phyloP scores from a whole-genome alignment of 2,329 filamentous ascomycete species.

The Neoscytalidium dimidiatum region DNA sequence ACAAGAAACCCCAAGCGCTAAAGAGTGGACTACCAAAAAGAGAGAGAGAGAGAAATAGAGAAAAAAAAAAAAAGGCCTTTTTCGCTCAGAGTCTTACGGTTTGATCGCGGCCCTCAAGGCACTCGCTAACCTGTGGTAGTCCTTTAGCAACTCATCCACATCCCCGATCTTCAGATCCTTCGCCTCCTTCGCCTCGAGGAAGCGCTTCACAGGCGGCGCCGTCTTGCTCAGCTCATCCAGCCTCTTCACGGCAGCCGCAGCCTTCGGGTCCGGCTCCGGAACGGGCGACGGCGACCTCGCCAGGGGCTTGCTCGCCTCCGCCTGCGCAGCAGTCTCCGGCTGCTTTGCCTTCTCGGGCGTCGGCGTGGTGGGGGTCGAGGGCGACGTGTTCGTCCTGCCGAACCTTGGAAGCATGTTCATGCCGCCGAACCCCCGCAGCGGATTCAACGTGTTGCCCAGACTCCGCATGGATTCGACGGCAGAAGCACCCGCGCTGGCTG shows the following conservation, averaged over 20 bases:
- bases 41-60: not conserved
- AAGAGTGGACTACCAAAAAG: too few species aligned
- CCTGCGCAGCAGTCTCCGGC: not conserved
- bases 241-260: slow-evolving; percentile 43
- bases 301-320: not conserved
- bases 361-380: slow-evolving; percentile 39
- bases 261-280: slow-evolving; percentile 30
- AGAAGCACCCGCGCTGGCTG: slow-evolving; percentile 48
- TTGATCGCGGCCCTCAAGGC: slow-evolving; percentile 37
- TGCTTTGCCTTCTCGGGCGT: not conserved
- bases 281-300: not conserved
- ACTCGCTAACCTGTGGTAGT: slow-evolving; percentile 47
- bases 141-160: slow-evolving; percentile 48
- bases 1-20: not conserved
- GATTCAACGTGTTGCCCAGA: slow-evolving; percentile 78
- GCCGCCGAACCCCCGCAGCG: slow-evolving; percentile 74
- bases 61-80: not conserved
- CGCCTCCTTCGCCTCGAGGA: slow-evolving; percentile 48
- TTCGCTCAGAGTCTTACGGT: not conserved
- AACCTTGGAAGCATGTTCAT: slow-evolving; percentile 77
- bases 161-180: slow-evolving; percentile 50
- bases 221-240: slow-evolving; percentile 48
- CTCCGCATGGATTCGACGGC: slow-evolving; percentile 81
- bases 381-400: slow-evolving; percentile 56
- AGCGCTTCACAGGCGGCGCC: slow-evolving; percentile 48